Base-by-base conservation (phyloP, 2,329 filamentous ascomycete species). In the Ramichloridium luteum region DNA sequence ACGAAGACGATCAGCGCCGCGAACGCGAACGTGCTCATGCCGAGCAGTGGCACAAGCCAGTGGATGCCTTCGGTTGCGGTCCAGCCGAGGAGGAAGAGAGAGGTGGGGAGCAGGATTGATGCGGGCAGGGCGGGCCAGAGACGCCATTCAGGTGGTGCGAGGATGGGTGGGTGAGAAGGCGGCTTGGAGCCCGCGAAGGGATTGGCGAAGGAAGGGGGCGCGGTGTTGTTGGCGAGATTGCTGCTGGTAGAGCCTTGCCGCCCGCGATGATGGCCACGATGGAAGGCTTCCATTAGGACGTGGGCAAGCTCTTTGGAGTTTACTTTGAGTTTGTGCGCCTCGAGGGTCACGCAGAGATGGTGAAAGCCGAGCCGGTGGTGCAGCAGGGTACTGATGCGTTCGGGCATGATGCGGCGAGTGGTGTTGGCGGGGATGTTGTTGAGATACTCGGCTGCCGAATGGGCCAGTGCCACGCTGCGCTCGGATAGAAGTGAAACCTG, bases 11-110 rank as follows among this genome's bases (percentile, higher is more conserved):
- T 32, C n/a, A 53, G 34, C 3, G 28, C 6, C 17, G 25, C 20
- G 26, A 32, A 31, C 5, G 41, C 39, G 28, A 35, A 40, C 2
- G 39, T 2, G 5, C 17, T 30, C 41, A 40, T 52, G 3, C 64
- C 68, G 10, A 72, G 53, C 28, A 72, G 70, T 0, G 67, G 64
- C 2, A 27, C 34, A 2, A 60, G 63, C 67, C 67, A 72, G 23
- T 51, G 40, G 64, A 63, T 67, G 1, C 58, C 61, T 46, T 4
- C 37, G 17, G 61, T 51, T 6, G 56, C 59, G 2, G 62, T 46
- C 44, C 41, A 44, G 9, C 38, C 45, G 23, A 46, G 36, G 17
- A 48, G 31, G 28, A 46, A 43, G 5, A 48, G 39, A 5, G 39
- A 40, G 6, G 13, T 30, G 8, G 28, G 13, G 6, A 38, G 28